These are phyloP conservation scores for Helicocarpus griseus DNA, from an alignment of 2,329 filamentous ascomycete species.

Conservation along the genomic window DNA sequence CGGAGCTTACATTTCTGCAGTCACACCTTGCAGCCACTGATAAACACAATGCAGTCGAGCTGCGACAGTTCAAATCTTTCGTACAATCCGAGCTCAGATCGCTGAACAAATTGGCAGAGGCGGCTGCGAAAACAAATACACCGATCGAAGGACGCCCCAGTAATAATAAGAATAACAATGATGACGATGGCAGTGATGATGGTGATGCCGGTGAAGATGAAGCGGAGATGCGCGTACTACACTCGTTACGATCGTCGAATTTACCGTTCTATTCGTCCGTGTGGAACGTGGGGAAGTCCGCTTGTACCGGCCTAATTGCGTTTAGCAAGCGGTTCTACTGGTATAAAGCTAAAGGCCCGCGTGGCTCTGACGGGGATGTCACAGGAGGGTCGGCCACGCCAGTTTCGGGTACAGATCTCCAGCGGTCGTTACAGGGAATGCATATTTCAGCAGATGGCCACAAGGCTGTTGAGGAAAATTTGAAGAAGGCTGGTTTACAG, in stretches of 20 bases:
- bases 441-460: constrained; percentile 4
- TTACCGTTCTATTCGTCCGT: constrained; percentile 55
- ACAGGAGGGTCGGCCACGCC: constrained; percentile 4
- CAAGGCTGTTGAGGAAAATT: constrained; percentile 8
- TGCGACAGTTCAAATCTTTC: constrained; percentile 40
- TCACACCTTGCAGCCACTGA: constrained; percentile 28
- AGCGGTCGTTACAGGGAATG: background rate
- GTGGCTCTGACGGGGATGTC: background rate
- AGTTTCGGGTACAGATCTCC: constrained; percentile 8
- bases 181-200: constrained; percentile 16
- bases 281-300: constrained; percentile 51
- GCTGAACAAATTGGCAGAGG: constrained; percentile 33
- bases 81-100: constrained; percentile 40
- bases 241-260: constrained; percentile 56
- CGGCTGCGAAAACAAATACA: constrained; percentile 16
- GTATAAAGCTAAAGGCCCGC: constrained; percentile 15
- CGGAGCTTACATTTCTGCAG: constrained; percentile 38
- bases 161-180: constrained; percentile 9
- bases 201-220: constrained; percentile 9
- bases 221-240: constrained; percentile 31
- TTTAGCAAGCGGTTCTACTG: constrained; percentile 49
- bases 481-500: constrained; percentile 21
- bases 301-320: constrained; percentile 45
- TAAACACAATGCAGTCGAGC: constrained; percentile 40
- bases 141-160: constrained; percentile 1